Evolutionary conservation across 345 rosid species (phyloP), one percentile per base, ranked within the genome.

Genomic region (Eucalyptus paniculata): DNA sequence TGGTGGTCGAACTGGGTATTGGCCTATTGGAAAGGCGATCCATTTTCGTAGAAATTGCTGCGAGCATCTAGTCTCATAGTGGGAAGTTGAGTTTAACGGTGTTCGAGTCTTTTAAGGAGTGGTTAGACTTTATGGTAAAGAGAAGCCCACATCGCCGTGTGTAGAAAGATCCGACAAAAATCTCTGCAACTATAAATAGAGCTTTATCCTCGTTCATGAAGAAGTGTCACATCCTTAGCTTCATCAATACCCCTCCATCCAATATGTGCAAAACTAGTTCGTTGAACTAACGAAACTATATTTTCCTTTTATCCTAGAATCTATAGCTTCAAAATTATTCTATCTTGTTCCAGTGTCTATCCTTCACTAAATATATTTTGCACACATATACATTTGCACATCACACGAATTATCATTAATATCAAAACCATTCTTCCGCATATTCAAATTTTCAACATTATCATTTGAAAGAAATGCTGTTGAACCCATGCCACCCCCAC

Each of bases 401-500:
- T 65, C 77, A 15, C 77, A n/a, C 3, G 3, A n/a, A n/a, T 18
- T 65, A 65, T 32, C 11, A n/a, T 16, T 32, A 15, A 7, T 65
- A 65, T 65, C 37, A 65, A 65, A 65, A 65, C 2, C 21, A 65
- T 65, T 17, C 2, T n/a, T 65, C 37, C 1, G 3, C 6, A 4
- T 24, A 56, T 23, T 56, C 12, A 56, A 56, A 23, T 23, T 21
- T 56, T 8, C 30, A 56, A 56, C 1, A 10, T 23, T 9, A 24
- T 87, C 62, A 80, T 56, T 40, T 65, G 77, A 40, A 26, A 89
- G 80, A 89, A 87, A 34, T 90, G 87, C 26, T 58, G 87, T 34
- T 87, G 86, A 67, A 62, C 45, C 89, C 91, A 37, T 90, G 88
- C 88, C 91, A 83, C 42, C 89, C 89, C 89, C 5, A 65, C 87